These are phyloP conservation scores for Fusarium buxicola DNA, from an alignment of 2,329 filamentous ascomycete genomes.

Conservation along the genomic window DNA sequence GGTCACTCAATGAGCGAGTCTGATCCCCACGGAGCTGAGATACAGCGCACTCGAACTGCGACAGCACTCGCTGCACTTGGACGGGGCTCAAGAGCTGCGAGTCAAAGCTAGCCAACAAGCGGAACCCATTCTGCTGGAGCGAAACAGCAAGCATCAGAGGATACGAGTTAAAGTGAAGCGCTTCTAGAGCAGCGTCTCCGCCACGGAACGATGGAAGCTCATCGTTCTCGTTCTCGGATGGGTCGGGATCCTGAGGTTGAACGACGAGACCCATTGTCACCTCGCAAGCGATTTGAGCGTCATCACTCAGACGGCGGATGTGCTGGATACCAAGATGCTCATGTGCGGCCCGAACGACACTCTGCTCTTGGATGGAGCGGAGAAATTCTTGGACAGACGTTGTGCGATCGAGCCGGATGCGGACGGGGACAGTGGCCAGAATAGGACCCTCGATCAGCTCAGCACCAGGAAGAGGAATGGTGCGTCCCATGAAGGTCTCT, in stretches of 20 bases:
- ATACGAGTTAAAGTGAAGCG: constrained; percentile 67
- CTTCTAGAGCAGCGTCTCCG: constrained; percentile 67
- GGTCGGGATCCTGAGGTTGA: constrained; percentile 55
- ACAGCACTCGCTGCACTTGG: constrained; percentile 64
- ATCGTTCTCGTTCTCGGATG: constrained; percentile 21
- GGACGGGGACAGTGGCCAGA: constrained; percentile 43
- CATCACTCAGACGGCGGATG: constrained; percentile 56
- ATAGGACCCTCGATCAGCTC: constrained; percentile 49
- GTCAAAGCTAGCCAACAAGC: constrained; percentile 72
- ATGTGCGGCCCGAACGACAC: constrained; percentile 41
- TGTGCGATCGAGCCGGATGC: constrained; percentile 41
- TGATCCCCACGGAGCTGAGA: constrained; percentile 58
- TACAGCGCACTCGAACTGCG: constrained; percentile 62
- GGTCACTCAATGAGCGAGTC: constrained; percentile 47
- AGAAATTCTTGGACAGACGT: constrained; percentile 40
- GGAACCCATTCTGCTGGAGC: constrained; percentile 63
- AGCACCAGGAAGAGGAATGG: constrained; percentile 44
- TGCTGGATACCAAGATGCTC: constrained; percentile 52
- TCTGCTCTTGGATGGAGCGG: constrained; percentile 45
- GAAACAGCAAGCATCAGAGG: constrained; percentile 73
- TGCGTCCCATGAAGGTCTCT: constrained; percentile 47
- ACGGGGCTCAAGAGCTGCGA: constrained; percentile 63
- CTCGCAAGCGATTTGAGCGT: constrained; percentile 65
- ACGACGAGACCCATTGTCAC: constrained; percentile 64
- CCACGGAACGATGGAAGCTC: constrained; percentile 59